phyloP scores from a whole-genome alignment of 257 asterid genomes.

The Mentha longifolia region DNA sequence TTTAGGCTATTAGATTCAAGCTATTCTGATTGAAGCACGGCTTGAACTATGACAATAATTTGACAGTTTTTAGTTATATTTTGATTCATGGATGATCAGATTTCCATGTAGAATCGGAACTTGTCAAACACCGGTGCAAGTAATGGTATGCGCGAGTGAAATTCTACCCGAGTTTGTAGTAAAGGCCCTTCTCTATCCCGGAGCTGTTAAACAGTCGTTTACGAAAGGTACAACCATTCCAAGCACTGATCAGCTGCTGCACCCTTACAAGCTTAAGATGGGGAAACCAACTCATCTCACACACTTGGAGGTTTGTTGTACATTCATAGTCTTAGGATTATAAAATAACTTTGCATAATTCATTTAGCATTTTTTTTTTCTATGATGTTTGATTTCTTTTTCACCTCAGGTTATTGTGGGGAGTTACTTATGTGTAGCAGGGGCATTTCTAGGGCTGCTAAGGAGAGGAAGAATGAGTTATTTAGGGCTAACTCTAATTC shows the following conservation, averaged over 20 bases:
- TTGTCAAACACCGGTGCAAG: slow-evolving; percentile 60
- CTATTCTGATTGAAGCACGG: neutral
- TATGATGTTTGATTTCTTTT: neutral
- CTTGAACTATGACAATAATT: neutral
- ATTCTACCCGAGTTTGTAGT: slow-evolving; percentile 45
- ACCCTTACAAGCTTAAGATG: slow-evolving; percentile 38
- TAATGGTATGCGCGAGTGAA: slow-evolving; percentile 48
- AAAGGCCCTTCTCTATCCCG: slow-evolving; percentile 62
- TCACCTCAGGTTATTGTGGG: slow-evolving; percentile 60
- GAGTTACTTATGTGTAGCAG: slow-evolving; percentile 64
- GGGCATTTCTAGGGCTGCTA: slow-evolving; percentile 58
- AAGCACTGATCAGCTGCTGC: slow-evolving; percentile 42
- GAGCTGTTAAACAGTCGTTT: slow-evolving; percentile 49
- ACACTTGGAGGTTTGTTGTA: slow-evolving; percentile 62
- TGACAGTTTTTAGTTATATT: neutral
- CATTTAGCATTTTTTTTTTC: too few species aligned
- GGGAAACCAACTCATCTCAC: slow-evolving; percentile 46
- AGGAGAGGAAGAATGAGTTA: slow-evolving; percentile 56
- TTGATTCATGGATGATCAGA: slow-evolving; percentile 40
- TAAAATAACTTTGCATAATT: too few species aligned
- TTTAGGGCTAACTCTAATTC: slow-evolving; percentile 50
- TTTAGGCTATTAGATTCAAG: neutral
- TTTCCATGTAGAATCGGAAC: slow-evolving; percentile 59
- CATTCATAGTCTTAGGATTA: too few species aligned
- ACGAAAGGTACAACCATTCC: slow-evolving; percentile 41